Base-by-base conservation (phyloP, 208 protist species). In the Trypanosomatidae sp. region DNA sequence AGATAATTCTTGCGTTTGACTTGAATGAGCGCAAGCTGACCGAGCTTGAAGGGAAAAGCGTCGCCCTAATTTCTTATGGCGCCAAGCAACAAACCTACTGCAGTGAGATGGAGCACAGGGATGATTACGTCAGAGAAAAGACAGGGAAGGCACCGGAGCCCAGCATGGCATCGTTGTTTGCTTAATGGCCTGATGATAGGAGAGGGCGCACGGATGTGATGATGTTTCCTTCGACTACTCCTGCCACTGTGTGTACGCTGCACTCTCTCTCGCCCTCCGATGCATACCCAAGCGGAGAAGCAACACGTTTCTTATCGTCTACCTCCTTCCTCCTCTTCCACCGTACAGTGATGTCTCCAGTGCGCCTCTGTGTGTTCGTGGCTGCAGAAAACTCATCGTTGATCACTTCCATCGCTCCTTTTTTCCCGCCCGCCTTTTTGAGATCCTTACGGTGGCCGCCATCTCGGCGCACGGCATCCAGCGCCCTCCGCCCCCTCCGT, bases 101-200 rank as follows among this genome's bases (percentile, higher is more conserved):
- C 44, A 79, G 73, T 41, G 85, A 89, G 68, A 89, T 89, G 85
- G 71, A 85, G 53, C 85, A 89, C 74, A 87, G 75, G 72, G 85
- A 89, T 50, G 81, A 87, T 25, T 74, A 70, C 47, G 65, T 76
- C 33, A 53, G 50, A 9, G 62, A 71, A 33, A 78, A 83, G 52
- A 69, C 59, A 6, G 71, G 71, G 28, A 52, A 74, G 69, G 19
- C 30, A 28, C 58, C 41, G 41, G 65, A 73, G 55, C 74, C 74
- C 15, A 69, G 56, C 43, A 84, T 84, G 80, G 66, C 50, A 25
- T 68, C 70, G 0, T 59, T 84, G 9, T 84, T 84, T n/a, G 41
- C 46, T 58, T 64, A 15, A 66, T 30, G 9, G 12, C 39, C 33
- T 43, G 58, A 41, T 13, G 17, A 5, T 22, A 43, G 9, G 58